Percentiles rank a stretch among this genome's conserved stretches.
Evolutionary conservation across 306 rosid genomes (phyloP).

Genomic region (Styphnolobium japonicum): DNA sequence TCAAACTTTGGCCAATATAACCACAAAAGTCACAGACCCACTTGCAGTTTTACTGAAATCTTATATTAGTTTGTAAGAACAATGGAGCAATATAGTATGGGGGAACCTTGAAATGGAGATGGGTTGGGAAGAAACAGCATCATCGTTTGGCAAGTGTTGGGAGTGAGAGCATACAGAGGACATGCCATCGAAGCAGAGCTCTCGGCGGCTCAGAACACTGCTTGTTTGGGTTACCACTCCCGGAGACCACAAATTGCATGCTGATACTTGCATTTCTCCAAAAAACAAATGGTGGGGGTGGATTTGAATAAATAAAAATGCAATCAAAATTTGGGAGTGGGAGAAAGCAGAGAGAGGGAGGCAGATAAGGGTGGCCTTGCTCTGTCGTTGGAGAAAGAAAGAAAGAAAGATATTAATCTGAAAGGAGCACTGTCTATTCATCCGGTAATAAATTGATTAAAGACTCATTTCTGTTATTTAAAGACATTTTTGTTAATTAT

Average conservation of each 20-base stretch:
- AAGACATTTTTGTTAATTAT: no score
- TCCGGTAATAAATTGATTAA: no score
- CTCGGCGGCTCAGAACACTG: constrained; percentile 49
- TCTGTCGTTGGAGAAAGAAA: no score
- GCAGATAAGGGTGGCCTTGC: constrained; percentile 27
- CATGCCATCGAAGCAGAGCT: constrained; percentile 66
- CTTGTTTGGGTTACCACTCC: constrained; percentile 21
- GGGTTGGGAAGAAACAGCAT: constrained; percentile 36
- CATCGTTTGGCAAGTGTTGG: constrained; percentile 35
- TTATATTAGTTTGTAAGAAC: not conserved
- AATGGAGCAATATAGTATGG: not conserved
- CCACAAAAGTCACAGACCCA: not conserved
- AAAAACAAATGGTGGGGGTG: not conserved
- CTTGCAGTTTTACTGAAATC: not conserved
- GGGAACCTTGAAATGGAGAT: constrained; percentile 56
- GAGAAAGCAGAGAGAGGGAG: not conserved
- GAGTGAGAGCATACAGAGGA: constrained; percentile 63
- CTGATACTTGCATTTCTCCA: constrained; percentile 54
- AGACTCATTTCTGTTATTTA: no score
- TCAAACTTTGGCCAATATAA: constrained; percentile 17
- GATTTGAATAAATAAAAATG: not conserved
- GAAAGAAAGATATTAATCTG: no score
- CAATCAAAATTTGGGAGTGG: not conserved
- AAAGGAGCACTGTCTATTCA: no score
- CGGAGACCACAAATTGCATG: constrained; percentile 48